Conservation (phyloP, 106 monocot species). For the Cymbidium sinense region DNA sequence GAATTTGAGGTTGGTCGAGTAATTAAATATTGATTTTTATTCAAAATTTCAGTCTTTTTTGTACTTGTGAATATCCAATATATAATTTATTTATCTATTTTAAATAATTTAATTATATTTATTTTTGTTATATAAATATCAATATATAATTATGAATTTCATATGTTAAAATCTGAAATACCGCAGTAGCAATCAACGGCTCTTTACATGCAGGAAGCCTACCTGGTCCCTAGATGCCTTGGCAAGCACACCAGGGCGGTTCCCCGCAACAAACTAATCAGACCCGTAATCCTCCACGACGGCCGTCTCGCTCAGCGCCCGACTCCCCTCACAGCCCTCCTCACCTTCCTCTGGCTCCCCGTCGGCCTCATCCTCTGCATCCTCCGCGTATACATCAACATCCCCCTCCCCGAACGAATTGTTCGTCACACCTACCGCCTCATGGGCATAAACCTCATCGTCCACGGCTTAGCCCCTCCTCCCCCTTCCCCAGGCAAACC, state of each 20-base stretch:
- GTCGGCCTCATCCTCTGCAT: constrained; percentile 43
- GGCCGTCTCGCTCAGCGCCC: constrained; percentile 55
- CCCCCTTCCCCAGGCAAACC: constrained; percentile 14
- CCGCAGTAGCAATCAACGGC: too few relatives aligned
- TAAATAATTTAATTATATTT: too few relatives aligned
- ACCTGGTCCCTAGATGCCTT: background rate
- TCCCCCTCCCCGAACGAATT: constrained; percentile 40
- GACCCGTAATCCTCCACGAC: constrained; percentile 65
- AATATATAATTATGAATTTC: too few relatives aligned
- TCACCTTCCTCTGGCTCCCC: constrained; percentile 56
- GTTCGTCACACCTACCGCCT: constrained; percentile 29
- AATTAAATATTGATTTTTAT: too few relatives aligned
- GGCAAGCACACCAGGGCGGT: background rate
- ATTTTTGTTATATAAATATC: too few relatives aligned
- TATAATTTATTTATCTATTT: too few relatives aligned
- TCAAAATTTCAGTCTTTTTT: too few relatives aligned
- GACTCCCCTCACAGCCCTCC: constrained; percentile 40
- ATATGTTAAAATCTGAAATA: too few relatives aligned
- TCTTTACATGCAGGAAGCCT: constrained; percentile 15
- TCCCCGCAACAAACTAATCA: constrained; percentile 7
- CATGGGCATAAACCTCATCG: constrained; percentile 32
- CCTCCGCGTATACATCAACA: constrained; percentile 35
- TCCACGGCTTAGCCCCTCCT: constrained; percentile 30
- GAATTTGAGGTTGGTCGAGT: too few relatives aligned
- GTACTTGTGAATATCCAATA: too few relatives aligned